Evolutionary conservation across 345 rosid genomes (phyloP).

Genomic region (Garcia nutans): DNA sequence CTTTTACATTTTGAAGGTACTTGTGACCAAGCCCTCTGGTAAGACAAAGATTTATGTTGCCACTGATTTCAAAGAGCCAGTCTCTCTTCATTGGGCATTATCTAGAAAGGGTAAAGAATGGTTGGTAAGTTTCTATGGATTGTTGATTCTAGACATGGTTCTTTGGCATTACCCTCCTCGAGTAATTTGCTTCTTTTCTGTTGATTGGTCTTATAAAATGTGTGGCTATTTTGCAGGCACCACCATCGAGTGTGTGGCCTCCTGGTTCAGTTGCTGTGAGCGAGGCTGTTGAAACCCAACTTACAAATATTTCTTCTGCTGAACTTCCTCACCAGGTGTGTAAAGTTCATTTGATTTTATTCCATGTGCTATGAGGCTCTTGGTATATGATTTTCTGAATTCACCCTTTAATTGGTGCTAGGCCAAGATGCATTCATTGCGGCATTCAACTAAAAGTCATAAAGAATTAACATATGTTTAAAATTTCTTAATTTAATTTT

Average conservation of each 20-base stretch:
- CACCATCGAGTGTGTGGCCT: constrained; percentile 66
- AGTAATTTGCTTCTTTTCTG: constrained; percentile 18
- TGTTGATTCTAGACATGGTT: constrained; percentile 1
- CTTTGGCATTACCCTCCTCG: constrained; percentile 18
- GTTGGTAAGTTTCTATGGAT: constrained; percentile 62
- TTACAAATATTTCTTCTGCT: constrained; percentile 36
- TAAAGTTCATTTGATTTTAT: constrained; percentile 17
- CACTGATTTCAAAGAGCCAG: constrained; percentile 66
- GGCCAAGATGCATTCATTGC: neutral
- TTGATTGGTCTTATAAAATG: constrained; percentile 20
- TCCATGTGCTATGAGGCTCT: constrained; percentile 10
- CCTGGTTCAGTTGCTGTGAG: constrained; percentile 61
- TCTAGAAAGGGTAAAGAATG: constrained; percentile 82
- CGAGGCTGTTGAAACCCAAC: constrained; percentile 64
- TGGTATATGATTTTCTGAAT: neutral
- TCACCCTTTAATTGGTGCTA: neutral
- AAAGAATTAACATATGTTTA: neutral
- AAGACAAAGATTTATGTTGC: constrained; percentile 65
- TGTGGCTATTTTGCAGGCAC: constrained; percentile 62
- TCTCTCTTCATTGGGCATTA: constrained; percentile 93
- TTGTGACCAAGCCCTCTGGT: constrained; percentile 63
- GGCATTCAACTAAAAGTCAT: neutral
- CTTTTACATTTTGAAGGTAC: constrained; percentile 47
- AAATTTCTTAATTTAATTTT: constrained; percentile 22
- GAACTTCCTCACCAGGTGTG: constrained; percentile 67